These are phyloP conservation scores for Pneumocystis wakefieldiae DNA, from an alignment of 1,139 yeast genomes.

Conservation along the genomic window DNA sequence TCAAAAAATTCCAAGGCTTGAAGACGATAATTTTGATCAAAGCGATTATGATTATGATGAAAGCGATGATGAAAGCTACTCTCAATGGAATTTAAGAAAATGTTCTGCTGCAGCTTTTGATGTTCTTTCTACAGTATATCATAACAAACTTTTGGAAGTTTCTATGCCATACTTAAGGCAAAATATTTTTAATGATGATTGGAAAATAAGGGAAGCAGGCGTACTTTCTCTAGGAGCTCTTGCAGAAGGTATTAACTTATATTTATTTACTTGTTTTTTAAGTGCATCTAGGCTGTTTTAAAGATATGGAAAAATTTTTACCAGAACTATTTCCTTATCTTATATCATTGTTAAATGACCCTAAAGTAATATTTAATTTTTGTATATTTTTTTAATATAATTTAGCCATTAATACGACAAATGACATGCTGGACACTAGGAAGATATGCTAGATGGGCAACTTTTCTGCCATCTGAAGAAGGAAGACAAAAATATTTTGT, in stretches of 20 bases:
- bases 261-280: neutral
- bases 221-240: constrained; percentile 91
- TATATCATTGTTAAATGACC: constrained; percentile 61
- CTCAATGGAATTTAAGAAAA: constrained; percentile 82
- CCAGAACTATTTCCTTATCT: constrained; percentile 75
- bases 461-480: constrained; percentile 30
- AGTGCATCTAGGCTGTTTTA: constrained; percentile 39
- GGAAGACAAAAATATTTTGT: constrained; percentile 55
- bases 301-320: constrained; percentile 47
- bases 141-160: constrained; percentile 49
- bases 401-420: constrained; percentile 68
- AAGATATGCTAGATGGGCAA: constrained; percentile 69
- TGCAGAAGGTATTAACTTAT: constrained; percentile 37
- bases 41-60: constrained; percentile 50
- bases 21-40: constrained; percentile 33
- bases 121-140: constrained; percentile 52
- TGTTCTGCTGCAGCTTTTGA: constrained; percentile 91
- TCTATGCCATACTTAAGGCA: constrained; percentile 65
- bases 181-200: constrained; percentile 49
- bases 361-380: constrained; percentile 19
- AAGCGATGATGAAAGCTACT: constrained; percentile 45
- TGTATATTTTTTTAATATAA: neutral
- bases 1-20: neutral
- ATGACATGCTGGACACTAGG: constrained; percentile 93
- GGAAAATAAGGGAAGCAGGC: constrained; percentile 89